phyloP scores from a whole-genome alignment of 441 rosid genomes.

The Croton setiger region DNA sequence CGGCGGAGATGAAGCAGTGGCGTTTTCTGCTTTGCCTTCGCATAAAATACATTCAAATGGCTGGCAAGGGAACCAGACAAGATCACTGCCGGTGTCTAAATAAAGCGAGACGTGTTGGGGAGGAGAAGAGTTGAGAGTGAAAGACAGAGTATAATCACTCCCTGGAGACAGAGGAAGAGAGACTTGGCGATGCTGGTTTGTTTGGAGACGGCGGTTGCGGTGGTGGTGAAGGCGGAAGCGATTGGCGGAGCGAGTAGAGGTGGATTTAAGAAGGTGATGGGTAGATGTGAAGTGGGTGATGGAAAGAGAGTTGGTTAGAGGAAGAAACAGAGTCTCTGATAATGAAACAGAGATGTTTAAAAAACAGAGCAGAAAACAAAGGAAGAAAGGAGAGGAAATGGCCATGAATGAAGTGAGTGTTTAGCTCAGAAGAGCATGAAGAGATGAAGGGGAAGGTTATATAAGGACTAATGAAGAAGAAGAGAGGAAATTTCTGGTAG shows the following conservation, averaged over 20 bases:
- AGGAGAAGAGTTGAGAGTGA: constrained; percentile 43
- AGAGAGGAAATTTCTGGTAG: background rate
- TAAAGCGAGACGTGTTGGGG: constrained; percentile 63
- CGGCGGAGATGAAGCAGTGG: constrained; percentile 27
- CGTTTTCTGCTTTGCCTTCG: constrained; percentile 48
- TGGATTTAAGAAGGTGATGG: constrained; percentile 69
- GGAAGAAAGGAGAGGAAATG: constrained; percentile 12
- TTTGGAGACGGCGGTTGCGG: constrained; percentile 9
- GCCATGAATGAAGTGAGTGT: constrained; percentile 35
- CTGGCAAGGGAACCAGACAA: constrained; percentile 92
- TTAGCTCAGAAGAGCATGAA: background rate
- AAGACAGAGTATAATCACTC: constrained; percentile 75
- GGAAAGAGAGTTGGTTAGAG: constrained; percentile 66
- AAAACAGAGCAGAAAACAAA: constrained; percentile 32
- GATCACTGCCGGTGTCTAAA: constrained; percentile 94
- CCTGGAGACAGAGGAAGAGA: constrained; percentile 83
- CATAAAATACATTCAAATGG: constrained; percentile 91
- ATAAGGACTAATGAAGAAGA: background rate
- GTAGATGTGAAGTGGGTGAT: constrained; percentile 48
- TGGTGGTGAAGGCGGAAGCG: constrained; percentile 57
- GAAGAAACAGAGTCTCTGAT: constrained; percentile 44
- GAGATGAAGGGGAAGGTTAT: constrained; percentile 1
- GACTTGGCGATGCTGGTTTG: constrained; percentile 39
- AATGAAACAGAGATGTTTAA: constrained; percentile 26
- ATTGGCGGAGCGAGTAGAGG: constrained; percentile 62